A percentile compares a stretch with the other conserved stretches of the same genome.
Evolutionary conservation across 805 yeast species (phyloP).

Genomic region (Lachancea quebecensis): DNA sequence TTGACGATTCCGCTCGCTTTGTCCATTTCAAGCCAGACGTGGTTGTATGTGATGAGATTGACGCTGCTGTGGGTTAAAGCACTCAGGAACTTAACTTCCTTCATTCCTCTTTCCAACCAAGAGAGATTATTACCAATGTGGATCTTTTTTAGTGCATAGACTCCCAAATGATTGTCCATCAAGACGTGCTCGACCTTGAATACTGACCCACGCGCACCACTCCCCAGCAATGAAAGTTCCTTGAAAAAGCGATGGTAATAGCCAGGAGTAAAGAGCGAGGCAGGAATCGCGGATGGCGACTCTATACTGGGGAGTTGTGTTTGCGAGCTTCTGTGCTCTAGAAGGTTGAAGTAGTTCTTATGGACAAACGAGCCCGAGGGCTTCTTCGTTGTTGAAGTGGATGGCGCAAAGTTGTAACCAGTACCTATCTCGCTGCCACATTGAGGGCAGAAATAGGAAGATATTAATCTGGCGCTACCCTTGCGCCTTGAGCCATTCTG

Average conservation of each 20-base stretch:
- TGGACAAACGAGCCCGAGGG: slow-evolving; percentile 5
- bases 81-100: slow-evolving; percentile 69
- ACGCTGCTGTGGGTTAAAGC: slow-evolving; percentile 40
- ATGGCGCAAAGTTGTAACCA: slow-evolving; percentile 1
- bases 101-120: slow-evolving; percentile 63
- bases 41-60: slow-evolving; percentile 77
- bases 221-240: slow-evolving; percentile 55
- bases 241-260: slow-evolving; percentile 70
- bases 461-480: slow-evolving; percentile 11
- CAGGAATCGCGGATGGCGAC: slow-evolving; percentile 35
- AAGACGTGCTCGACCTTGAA: slow-evolving; percentile 73
- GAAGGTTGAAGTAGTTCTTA: slow-evolving; percentile 9
- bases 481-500: background rate
- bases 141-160: slow-evolving; percentile 78
- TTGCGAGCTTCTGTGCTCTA: slow-evolving; percentile 4
- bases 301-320: background rate
- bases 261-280: slow-evolving; percentile 68
- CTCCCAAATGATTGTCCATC: slow-evolving; percentile 64
- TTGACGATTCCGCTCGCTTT: slow-evolving; percentile 37
- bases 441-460: slow-evolving; percentile 26
- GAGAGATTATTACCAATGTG: slow-evolving; percentile 71
- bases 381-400: background rate
- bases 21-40: slow-evolving; percentile 79
- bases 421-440: slow-evolving; percentile 26
- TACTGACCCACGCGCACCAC: slow-evolving; percentile 82